Conservation (phyloP, 2,329 filamentous ascomycete species). For the Ceratocystiopsis brevicomis region DNA sequence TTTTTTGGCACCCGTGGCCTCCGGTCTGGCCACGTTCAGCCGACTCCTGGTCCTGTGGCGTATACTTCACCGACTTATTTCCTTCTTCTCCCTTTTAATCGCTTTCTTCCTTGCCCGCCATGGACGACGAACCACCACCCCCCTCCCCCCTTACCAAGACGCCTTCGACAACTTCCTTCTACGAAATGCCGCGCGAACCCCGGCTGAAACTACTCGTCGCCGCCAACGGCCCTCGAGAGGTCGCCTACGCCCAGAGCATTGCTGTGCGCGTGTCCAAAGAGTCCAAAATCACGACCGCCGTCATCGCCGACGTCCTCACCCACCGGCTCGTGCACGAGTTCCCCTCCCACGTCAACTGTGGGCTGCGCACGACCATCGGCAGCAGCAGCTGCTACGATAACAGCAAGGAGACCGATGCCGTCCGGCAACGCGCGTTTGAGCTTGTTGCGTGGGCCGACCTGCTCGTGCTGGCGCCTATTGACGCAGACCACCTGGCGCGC, state of each 20-base stretch:
- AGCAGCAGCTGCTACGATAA: neutral
- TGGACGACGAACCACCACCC: constrained; percentile 8
- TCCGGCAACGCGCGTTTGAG: constrained; percentile 37
- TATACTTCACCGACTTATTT: no score
- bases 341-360: constrained; percentile 37
- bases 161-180: constrained; percentile 7
- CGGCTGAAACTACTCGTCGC: constrained; percentile 43
- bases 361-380: constrained; percentile 15
- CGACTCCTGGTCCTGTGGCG: no score
- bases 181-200: constrained; percentile 13
- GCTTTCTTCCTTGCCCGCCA: no score
- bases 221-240: constrained; percentile 44
- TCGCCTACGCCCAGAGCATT: constrained; percentile 45
- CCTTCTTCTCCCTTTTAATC: no score
- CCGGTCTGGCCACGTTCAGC: no score
- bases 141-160: constrained; percentile 8
- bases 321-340: constrained; percentile 44
- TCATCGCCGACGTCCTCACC: constrained; percentile 46
- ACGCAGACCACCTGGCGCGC: constrained; percentile 66
- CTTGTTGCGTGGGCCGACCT: constrained; percentile 78
- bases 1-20: no score
- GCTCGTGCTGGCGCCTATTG: constrained; percentile 65
- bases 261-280: constrained; percentile 50
- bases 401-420: constrained; percentile 29
- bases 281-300: constrained; percentile 38